Base-by-base conservation (phyloP, 768 basidiomycete genomes). In the Strobilomyces echinocephalus region DNA sequence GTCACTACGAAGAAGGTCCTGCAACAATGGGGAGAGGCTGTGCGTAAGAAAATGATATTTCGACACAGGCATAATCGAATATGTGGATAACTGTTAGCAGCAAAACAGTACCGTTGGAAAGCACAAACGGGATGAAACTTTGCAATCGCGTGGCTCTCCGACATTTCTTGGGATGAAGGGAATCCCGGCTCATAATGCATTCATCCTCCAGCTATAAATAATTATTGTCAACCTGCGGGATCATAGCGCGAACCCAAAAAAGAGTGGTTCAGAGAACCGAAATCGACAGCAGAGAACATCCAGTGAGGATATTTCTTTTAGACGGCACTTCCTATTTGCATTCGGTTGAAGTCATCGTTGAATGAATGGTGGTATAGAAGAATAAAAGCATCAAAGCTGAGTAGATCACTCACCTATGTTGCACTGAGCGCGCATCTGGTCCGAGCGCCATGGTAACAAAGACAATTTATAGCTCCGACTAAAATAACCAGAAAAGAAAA, bases 291-390 rank as follows among this genome's bases (percentile, higher is more conserved):
- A 68, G 62, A 59, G 55, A 54, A 60, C 60, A 61, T 54, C 64
- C 56, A 56, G 14, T 40, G 9, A 30, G 36, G 43, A 57, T 3
- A 46, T 47, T 54, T 59, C 66, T 58, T 71, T 69, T 41, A 63
- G 68, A 69, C 68, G 68, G 68, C 68, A 69, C 68, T 69, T 69
- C 68, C 68, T 69, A 69, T 68, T 67, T 60, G 68, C 61, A 59
- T 66, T 66, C 68, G 68, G 68, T 66, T 57, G 58, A 60, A 63
- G 43, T 69, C 68, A 69, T 69, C 68, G 28, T 55, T 31, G 28
- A 46, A 26, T 33, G 21, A 26, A 31, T 26, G 41, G 7, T 1
- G 21, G n/a, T 7, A 18, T 20, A 14, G 33, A 35, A 5, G 42
- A n/a, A 26, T 9, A 43, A 20, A 40, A 24, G 0, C 12, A 52